Evolutionary conservation across 148 eudicot species (phyloP).

Genomic region (Persicaria tinctoria): DNA sequence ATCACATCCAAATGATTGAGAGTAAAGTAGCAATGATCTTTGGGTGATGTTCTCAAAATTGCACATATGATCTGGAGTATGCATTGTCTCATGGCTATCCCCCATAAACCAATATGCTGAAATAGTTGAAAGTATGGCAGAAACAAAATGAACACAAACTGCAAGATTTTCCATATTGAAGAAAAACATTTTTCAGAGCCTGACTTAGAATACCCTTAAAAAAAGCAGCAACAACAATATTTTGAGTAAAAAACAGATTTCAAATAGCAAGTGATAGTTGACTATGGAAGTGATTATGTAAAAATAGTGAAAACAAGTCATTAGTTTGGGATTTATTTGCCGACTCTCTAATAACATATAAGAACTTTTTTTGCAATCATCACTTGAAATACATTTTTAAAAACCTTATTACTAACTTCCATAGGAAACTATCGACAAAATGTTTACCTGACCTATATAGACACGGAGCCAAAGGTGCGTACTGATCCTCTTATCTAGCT

Average conservation of each 20-base stretch:
- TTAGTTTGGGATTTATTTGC: slow-evolving; percentile 58
- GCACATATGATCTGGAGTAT: too few relatives aligned
- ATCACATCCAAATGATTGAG: too few relatives aligned
- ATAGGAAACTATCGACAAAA: slow-evolving; percentile 10
- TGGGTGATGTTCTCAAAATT: too few relatives aligned
- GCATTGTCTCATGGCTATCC: too few relatives aligned
- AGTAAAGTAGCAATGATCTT: too few relatives aligned
- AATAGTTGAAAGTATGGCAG: too few relatives aligned
- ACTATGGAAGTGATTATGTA: neutral
- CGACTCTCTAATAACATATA: slow-evolving; percentile 86
- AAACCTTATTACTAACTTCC: neutral
- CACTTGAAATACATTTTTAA: slow-evolving; percentile 4
- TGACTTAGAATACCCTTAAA: neutral
- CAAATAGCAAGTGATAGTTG: neutral
- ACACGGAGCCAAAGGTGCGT: slow-evolving; percentile 92
- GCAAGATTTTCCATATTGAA: neutral
- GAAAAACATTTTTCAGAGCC: neutral
- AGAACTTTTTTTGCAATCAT: neutral
- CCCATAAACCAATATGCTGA: too few relatives aligned
- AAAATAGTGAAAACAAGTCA: slow-evolving; percentile 20
- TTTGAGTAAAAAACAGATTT: neutral
- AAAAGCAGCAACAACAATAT: neutral
- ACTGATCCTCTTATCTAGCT: slow-evolving; percentile 86
- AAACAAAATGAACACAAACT: neutral
- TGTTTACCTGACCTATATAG: slow-evolving; percentile 83